A percentile compares a stretch with the other conserved stretches of the same genome.
Conservation (phyloP, 768 basidiomycete species). For the Porpolomopsis calyptriformis region DNA sequence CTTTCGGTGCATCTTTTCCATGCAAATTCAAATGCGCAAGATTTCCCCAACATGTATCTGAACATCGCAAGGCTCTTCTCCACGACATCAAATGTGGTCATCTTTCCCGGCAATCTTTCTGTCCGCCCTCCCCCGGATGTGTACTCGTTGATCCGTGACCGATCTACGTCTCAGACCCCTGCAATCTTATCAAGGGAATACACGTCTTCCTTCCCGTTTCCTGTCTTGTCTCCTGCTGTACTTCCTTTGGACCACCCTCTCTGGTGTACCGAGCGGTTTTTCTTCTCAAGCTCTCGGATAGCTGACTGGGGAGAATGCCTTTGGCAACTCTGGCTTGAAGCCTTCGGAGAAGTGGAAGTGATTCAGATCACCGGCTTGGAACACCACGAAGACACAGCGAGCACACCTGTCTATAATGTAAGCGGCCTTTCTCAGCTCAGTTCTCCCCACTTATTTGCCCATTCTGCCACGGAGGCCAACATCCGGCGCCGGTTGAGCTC, state of each 20-base stretch:
- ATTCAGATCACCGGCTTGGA: constrained; percentile 11
- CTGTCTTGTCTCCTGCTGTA: constrained; percentile 35
- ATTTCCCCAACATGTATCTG: constrained; percentile 42
- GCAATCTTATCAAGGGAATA: constrained; percentile 17
- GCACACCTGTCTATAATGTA: not conserved
- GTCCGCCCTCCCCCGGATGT: constrained; percentile 14
- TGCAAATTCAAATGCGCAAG: constrained; percentile 24
- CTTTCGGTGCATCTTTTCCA: constrained; percentile 41
- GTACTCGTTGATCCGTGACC: constrained; percentile 10
- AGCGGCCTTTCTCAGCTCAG: not conserved
- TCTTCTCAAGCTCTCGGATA: constrained; percentile 31
- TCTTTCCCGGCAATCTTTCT: constrained; percentile 40
- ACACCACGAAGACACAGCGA: not conserved
- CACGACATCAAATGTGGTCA: constrained; percentile 32
- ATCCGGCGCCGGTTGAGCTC: constrained; percentile 33
- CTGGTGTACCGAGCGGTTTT: constrained; percentile 56
- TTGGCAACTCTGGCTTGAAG: constrained; percentile 54
- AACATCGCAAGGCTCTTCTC: constrained; percentile 58
- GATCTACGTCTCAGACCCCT: constrained; percentile 8
- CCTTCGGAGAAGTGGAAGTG: constrained; percentile 30
- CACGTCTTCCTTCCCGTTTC: constrained; percentile 29
- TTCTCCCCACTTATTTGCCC: not conserved
- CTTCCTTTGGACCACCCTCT: constrained; percentile 33
- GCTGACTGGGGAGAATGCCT: constrained; percentile 56
- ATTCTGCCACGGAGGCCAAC: constrained; percentile 22